Conservation (phyloP, 2,329 filamentous ascomycete genomes). For the Rosellinia necatrix region DNA sequence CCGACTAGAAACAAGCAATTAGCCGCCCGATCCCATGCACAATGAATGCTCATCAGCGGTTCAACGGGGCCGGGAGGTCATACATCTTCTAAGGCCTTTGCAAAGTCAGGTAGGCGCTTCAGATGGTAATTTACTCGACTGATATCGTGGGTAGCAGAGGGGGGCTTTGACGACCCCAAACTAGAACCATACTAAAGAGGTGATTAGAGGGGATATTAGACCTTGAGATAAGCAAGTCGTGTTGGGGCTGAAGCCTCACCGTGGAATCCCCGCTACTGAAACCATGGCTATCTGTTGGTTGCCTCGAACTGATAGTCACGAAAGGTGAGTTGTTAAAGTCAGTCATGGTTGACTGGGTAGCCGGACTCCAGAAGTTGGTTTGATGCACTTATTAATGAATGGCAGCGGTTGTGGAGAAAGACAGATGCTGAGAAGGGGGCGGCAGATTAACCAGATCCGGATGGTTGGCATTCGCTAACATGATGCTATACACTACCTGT, state of each 20-base stretch:
- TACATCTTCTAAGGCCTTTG: constrained; percentile 59
- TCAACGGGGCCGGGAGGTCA: constrained; percentile 33
- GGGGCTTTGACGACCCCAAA: constrained; percentile 44
- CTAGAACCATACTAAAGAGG: constrained; percentile 51
- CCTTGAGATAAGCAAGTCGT: constrained; percentile 24
- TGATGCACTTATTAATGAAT: constrained; percentile 1
- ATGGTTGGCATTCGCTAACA: constrained; percentile 6
- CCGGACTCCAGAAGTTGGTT: neutral
- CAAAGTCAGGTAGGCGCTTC: constrained; percentile 60
- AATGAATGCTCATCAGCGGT: neutral
- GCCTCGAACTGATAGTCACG: constrained; percentile 57
- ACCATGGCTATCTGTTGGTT: constrained; percentile 51
- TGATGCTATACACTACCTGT: constrained; percentile 6
- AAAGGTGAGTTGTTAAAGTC: constrained; percentile 53
- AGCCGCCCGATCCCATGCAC: constrained; percentile 18
- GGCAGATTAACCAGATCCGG: constrained; percentile 22
- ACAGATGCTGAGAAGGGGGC: constrained; percentile 2
- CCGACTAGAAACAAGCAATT: constrained; percentile 48
- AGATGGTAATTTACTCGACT: constrained; percentile 63
- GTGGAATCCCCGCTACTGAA: constrained; percentile 54
- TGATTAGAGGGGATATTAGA: constrained; percentile 39
- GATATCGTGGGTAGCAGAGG: constrained; percentile 58
- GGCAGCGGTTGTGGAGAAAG: constrained; percentile 14
- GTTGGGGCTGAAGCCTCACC: constrained; percentile 46
- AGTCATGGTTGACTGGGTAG: constrained; percentile 42